A percentile compares a stretch with the other conserved stretches of the same genome.
These are phyloP conservation scores for Pelargonium citronellum DNA, from an alignment of 441 rosid species.

Conservation along the genomic window DNA sequence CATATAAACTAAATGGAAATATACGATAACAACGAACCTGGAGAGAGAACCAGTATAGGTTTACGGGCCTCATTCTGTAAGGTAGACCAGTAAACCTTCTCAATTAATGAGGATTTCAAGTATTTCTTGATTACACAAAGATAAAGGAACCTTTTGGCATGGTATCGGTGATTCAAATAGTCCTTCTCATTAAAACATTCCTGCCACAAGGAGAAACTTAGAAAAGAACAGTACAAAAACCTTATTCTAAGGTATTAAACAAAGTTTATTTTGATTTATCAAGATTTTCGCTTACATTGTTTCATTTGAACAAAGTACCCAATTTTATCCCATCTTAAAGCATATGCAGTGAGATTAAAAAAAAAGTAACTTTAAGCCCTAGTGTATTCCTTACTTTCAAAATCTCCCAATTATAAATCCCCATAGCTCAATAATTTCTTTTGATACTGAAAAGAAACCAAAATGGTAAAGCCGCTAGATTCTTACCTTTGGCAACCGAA, in stretches of 20 bases:
- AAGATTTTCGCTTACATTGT: not conserved
- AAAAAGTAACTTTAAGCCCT: not conserved
- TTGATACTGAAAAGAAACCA: not conserved
- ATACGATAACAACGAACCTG: constrained; percentile 40
- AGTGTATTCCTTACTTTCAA: not conserved
- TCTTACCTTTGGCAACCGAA: constrained; percentile 69
- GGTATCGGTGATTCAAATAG: constrained; percentile 77
- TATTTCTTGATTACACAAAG: constrained; percentile 66
- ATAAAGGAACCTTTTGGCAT: constrained; percentile 79
- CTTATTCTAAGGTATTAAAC: not conserved
- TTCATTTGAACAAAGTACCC: not conserved
- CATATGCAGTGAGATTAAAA: not conserved
- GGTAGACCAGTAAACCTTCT: constrained; percentile 73
- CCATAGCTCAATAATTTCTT: not conserved
- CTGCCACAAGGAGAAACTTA: constrained; percentile 30
- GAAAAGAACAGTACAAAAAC: constrained; percentile 1
- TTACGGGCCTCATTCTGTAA: constrained; percentile 84
- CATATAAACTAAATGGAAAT: not conserved
- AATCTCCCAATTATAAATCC: not conserved
- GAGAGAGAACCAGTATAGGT: constrained; percentile 65
- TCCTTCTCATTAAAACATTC: constrained; percentile 80
- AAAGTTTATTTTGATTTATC: not conserved
- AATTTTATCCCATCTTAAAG: not conserved
- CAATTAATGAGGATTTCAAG: constrained; percentile 38
- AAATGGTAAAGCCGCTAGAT: not conserved